Evolutionary conservation across 2,329 filamentous ascomycete genomes (phyloP).

Genomic region (Aureobasidium melanogenum): DNA sequence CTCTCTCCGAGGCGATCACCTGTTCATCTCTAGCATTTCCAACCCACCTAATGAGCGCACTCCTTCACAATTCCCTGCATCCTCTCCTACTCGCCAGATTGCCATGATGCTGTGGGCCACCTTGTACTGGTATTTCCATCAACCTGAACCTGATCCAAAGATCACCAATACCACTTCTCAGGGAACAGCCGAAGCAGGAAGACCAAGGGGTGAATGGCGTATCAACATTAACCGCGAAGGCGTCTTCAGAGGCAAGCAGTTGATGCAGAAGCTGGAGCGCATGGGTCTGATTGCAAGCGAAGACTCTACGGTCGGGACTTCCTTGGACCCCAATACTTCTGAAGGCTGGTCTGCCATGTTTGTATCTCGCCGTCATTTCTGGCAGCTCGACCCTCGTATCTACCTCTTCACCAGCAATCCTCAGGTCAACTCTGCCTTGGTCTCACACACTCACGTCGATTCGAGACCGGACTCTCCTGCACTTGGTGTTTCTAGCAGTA

Average conservation of each 20-base stretch:
- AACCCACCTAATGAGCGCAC: conserved; percentile 74
- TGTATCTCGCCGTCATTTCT: conserved; percentile 71
- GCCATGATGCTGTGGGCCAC: conserved; percentile 96
- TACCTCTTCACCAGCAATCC: conserved; percentile 76
- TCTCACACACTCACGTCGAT: conserved; percentile 28
- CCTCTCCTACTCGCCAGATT: conserved; percentile 77
- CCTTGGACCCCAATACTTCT: conserved; percentile 43
- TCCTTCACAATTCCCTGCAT: conserved; percentile 66
- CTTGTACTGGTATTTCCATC: conserved; percentile 96
- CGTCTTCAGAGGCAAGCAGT: conserved; percentile 72
- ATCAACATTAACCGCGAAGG: conserved; percentile 79
- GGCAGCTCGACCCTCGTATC: conserved; percentile 80
- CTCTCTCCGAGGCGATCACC: conserved; percentile 66
- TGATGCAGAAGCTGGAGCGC: conserved; percentile 83
- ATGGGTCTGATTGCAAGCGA: conserved; percentile 78
- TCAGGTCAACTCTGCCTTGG: conserved; percentile 22
- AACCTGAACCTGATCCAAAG: conserved; percentile 59
- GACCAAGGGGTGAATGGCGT: conserved; percentile 76
- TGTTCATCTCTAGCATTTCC: conserved; percentile 89
- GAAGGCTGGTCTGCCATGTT: conserved; percentile 74
- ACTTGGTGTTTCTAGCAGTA: background rate
- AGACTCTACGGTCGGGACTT: conserved; percentile 63
- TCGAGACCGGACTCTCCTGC: conserved; percentile 13
- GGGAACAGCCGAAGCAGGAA: conserved; percentile 56
- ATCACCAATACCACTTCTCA: conserved; percentile 55